These are phyloP conservation scores for Paraurostyla sp. DNA, from an alignment of 73 alveolate genomes.

Conservation along the genomic window DNA sequence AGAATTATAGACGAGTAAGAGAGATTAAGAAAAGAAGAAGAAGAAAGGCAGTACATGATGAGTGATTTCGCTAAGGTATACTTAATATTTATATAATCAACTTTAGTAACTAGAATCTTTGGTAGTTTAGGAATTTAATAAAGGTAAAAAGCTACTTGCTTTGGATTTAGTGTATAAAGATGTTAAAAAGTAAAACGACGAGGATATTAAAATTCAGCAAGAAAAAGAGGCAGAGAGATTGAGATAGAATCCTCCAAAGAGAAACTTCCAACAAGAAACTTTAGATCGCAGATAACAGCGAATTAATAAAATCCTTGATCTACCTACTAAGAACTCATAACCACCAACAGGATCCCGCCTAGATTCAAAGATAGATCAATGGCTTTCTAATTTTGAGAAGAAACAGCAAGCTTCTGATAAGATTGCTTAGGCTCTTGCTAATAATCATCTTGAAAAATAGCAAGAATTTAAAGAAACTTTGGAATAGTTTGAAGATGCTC, in stretches of 20 bases:
- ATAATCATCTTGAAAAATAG: conserved; percentile 11
- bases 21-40: not conserved
- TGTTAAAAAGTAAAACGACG: not conserved
- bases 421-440: not conserved
- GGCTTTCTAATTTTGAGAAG: conserved; percentile 11
- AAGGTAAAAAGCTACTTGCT: conserved; percentile 4
- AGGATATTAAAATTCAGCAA: not conserved
- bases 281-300: not conserved
- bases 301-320: not conserved
- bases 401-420: not conserved
- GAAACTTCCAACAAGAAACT: not conserved
- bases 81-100: not conserved
- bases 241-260: not conserved
- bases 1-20: not conserved
- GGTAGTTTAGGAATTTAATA: conserved; percentile 14
- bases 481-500: conserved; percentile 22
- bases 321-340: too few species aligned
- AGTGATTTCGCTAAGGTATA: conserved; percentile 41
- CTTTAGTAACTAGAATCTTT: not conserved
- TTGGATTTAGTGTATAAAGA: conserved; percentile 33
- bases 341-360: too few species aligned
- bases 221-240: not conserved
- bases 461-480: conserved; percentile 31
- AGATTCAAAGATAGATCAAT: not conserved
- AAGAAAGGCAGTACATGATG: not conserved